phyloP scores from a whole-genome alignment of 768 basidiomycete species.

The Leccinum incarnatum region DNA sequence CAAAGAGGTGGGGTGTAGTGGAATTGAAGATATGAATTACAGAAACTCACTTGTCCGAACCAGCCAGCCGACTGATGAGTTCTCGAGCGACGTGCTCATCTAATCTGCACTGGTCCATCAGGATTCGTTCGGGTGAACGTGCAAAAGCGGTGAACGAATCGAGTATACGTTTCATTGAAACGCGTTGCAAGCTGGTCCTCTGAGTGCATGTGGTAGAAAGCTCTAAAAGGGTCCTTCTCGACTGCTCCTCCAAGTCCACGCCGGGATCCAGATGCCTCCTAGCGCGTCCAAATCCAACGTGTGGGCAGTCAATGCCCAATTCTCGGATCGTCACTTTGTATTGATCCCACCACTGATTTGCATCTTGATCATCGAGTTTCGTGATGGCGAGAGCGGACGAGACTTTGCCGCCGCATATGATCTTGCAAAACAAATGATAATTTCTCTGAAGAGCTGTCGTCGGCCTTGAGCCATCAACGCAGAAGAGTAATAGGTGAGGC shows the following conservation, averaged over 20 bases:
- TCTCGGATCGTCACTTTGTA: conserved; percentile 17
- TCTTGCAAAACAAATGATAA: conserved; percentile 27
- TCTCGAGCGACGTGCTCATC: conserved; percentile 20
- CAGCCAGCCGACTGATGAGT: conserved; percentile 15
- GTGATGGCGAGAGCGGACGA: conserved; percentile 30
- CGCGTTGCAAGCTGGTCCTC: conserved; percentile 4
- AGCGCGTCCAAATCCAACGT: conserved; percentile 34
- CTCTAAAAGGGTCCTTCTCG: conserved; percentile 23
- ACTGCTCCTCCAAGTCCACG: conserved; percentile 24
- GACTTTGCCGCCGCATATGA: conserved; percentile 26
- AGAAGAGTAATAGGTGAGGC: conserved; percentile 30
- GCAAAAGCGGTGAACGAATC: conserved; percentile 7
- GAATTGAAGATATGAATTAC: not conserved
- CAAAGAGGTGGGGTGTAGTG: not conserved
- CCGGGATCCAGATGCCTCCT: conserved; percentile 17
- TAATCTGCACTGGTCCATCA: conserved; percentile 21
- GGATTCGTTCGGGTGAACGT: conserved; percentile 9
- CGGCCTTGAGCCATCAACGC: conserved; percentile 27
- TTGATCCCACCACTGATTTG: conserved; percentile 36
- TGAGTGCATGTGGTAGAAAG: conserved; percentile 13
- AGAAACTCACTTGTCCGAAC: not conserved
- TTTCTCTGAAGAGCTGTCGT: conserved; percentile 26
- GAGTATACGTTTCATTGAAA: conserved; percentile 7
- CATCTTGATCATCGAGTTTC: conserved; percentile 26
- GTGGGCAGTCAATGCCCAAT: conserved; percentile 18